Percentiles rank a stretch among this genome's conserved stretches.
These are phyloP conservation scores for Cercospora canescens DNA, from an alignment of 2,329 filamentous ascomycete species.

Conservation along the genomic window DNA sequence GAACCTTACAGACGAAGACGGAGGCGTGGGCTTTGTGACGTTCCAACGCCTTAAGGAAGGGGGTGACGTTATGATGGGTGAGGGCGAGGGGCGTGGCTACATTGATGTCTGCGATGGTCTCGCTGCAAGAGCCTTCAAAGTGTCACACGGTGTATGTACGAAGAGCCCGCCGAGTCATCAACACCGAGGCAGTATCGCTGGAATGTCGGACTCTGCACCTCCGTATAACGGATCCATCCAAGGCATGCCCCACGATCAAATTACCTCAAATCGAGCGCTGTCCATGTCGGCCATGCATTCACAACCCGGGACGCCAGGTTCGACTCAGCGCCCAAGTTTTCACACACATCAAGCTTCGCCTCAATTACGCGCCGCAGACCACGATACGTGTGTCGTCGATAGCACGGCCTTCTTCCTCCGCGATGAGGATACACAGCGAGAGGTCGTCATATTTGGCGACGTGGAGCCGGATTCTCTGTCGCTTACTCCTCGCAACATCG, in stretches of 20 bases:
- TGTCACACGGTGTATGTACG: constrained; percentile 89
- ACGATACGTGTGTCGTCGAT: constrained; percentile 68
- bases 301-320: constrained; percentile 33
- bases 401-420: constrained; percentile 94
- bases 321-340: constrained; percentile 27
- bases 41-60: constrained; percentile 88
- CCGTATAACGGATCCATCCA: constrained; percentile 30
- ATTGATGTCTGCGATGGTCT: constrained; percentile 85
- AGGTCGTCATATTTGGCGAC: constrained; percentile 93
- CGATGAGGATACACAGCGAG: constrained; percentile 57
- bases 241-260: constrained; percentile 24
- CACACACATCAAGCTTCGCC: constrained; percentile 31
- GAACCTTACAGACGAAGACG: constrained; percentile 93
- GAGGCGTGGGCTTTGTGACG: constrained; percentile 86
- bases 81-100: constrained; percentile 78
- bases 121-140: constrained; percentile 81
- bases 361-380: constrained; percentile 20
- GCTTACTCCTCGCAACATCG: constrained; percentile 74
- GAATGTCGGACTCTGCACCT: constrained; percentile 38
- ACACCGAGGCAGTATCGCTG: constrained; percentile 46
- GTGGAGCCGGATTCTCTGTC: constrained; percentile 90
- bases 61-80: constrained; percentile 79
- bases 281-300: constrained; percentile 32
- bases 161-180: constrained; percentile 51
- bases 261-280: constrained; percentile 21